Evolutionary conservation across 768 basidiomycete species (phyloP), one percentile per base, ranked within the genome.

Genomic region (Termitomyces sp.): DNA sequence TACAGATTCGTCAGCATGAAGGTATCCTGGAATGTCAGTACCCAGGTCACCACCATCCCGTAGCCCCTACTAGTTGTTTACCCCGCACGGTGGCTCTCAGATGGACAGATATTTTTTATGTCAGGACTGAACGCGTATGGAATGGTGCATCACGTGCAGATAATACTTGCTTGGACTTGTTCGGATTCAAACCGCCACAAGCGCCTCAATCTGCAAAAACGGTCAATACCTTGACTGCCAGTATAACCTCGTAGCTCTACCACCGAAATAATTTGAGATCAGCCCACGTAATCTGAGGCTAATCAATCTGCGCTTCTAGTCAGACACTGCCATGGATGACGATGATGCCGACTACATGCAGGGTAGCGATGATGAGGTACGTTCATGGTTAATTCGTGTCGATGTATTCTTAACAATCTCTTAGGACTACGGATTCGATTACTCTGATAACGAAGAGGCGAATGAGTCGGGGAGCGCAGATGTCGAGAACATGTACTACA

Each of bases 401-500:
- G 33, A 61, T 54, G 5, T 46, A 22, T 54, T 56, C 58, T 20
- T 41, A 60, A 49, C 55, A 47, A 63, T 41, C 36, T 46, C 29
- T 41, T 68, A 94, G 92, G 93, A 94, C 67, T 97, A 97, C 73
- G 93, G 85, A 63, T 98, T 98, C 71, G 92, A 94, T 72, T 99
- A 98, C 73, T 95, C 94, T 44, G 95, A 94, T 72, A 88, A 83
- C 51, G 92, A 90, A 36, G 90, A 90, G 29, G 90, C 81, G 29
- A 85, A 92, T 56, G 90, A 90, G 64, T 80, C 84, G 1, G 89
- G 82, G 50, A 90, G 84, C 54, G 90, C 85, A 26, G 95, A 97
- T 73, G 85, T 97, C 46, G 97, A 99, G 76, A 99, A 99, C 69
- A 85, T 94, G 83, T 99, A 99, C 75, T 98, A 98, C 71, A 90